phyloP scores from a whole-genome alignment of 1,284 basidiomycete species.

The Pseudozyma thailandica region DNA sequence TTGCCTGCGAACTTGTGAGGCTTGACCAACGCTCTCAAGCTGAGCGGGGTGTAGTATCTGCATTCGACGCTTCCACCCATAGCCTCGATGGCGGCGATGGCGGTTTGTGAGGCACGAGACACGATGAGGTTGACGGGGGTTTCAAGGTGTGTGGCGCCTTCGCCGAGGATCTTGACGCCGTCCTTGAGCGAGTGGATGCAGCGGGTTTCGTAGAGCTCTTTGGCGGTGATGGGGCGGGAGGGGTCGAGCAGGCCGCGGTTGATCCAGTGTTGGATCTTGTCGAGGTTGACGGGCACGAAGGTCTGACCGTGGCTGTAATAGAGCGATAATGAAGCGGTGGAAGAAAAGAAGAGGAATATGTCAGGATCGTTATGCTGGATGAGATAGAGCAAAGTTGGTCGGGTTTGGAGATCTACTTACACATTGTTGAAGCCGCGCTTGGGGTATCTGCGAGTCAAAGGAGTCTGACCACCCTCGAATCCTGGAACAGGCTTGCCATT shows the following conservation, averaged over 20 bases:
- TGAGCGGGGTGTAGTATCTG: conserved; percentile 89
- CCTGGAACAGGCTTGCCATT: conserved; percentile 81
- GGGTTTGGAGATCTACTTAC: conserved; percentile 72
- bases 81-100: conserved; percentile 84
- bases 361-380: conserved; percentile 1
- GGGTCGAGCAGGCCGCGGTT: conserved; percentile 82
- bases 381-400: no score
- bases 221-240: conserved; percentile 85
- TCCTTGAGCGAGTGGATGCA: conserved; percentile 88
- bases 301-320: conserved; percentile 69
- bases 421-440: conserved; percentile 93
- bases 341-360: not conserved
- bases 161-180: conserved; percentile 89
- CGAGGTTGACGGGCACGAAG: conserved; percentile 86
- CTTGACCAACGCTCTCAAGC: conserved; percentile 82
- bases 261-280: conserved; percentile 90
- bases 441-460: conserved; percentile 88
- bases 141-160: conserved; percentile 78
- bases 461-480: conserved; percentile 97
- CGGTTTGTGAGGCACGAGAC: conserved; percentile 85
- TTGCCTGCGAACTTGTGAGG: conserved; percentile 67
- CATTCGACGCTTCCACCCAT: conserved; percentile 86
- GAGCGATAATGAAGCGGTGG: conserved; percentile 6
- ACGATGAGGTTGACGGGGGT: conserved; percentile 83
- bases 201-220: conserved; percentile 83